phyloP scores from a whole-genome alignment of 1,284 basidiomycete genomes.

The Hypsizygus ulmarius region DNA sequence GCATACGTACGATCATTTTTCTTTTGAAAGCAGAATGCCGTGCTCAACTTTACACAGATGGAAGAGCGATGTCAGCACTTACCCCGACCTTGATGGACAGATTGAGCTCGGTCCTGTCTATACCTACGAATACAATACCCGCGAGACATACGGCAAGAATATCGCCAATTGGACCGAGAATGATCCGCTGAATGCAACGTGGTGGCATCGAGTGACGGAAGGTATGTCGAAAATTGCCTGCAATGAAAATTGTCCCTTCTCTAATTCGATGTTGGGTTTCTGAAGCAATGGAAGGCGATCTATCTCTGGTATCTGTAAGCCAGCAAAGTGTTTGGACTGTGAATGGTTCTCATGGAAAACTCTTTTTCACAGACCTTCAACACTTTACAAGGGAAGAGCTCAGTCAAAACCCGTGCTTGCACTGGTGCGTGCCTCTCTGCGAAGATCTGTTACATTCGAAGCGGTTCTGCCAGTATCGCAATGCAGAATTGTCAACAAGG shows the following conservation, averaged over 20 bases:
- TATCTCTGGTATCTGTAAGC: constrained; percentile 53
- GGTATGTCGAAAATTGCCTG: constrained; percentile 32
- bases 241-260: background rate
- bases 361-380: constrained; percentile 53
- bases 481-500: constrained; percentile 57
- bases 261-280: background rate
- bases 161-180: constrained; percentile 60
- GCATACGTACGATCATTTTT: constrained; percentile 52
- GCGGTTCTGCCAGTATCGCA: constrained; percentile 60
- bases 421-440: constrained; percentile 59
- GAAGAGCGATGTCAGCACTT: constrained; percentile 59
- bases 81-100: constrained; percentile 52
- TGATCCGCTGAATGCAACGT: constrained; percentile 79
- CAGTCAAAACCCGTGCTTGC: constrained; percentile 54
- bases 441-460: constrained; percentile 80
- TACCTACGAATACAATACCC: constrained; percentile 69
- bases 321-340: background rate
- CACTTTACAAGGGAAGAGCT: constrained; percentile 70
- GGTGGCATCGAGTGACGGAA: constrained; percentile 82
- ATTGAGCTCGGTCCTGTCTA: constrained; percentile 62
- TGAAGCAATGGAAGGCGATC: constrained; percentile 61
- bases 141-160: constrained; percentile 62
- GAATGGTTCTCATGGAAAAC: background rate
- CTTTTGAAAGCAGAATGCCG: background rate
- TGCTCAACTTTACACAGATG: constrained; percentile 41